Base-by-base conservation (phyloP, 1,284 basidiomycete genomes). In the Ganoderma lucidum region DNA sequence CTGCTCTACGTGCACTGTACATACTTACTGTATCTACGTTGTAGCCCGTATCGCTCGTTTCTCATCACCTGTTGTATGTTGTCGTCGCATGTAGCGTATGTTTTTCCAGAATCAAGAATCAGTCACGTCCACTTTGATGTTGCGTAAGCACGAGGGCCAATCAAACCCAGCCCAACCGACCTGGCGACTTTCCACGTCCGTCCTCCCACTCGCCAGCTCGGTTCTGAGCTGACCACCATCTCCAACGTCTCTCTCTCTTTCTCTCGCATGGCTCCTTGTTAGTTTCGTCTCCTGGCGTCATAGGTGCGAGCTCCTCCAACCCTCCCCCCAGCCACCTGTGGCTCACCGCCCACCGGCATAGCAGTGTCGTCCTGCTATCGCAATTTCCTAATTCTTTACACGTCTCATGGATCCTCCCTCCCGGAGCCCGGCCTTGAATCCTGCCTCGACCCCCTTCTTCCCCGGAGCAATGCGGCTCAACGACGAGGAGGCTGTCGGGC, bases 401-500 rank as follows among this genome's bases (percentile, higher is more conserved):
- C 69, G 62, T 72, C 71, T 68, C 70, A 80, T 80, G 77, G 81
- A 80, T 78, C 81, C 81, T 76, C 91, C 93, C 90, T 88, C 90
- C 69, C 89, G 87, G 85, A 91, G 89, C 77, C 89, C 87, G 76
- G 85, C 90, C 68, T 83, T 94, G 75, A 93, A 94, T 80, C 93
- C 93, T 74, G 86, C 92, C 72, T 94, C 93, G 68, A 89, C 89
- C 78, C 93, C 93, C 63, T 94, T 94, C 86, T 93, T 93, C 79
- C 93, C 93, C 71, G 90, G 90, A 66, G 85, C 83, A 77, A 79
- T 87, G 76, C 88, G 88, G 75, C 77, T 83, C 75, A 82, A 78
- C 74, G 89, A 90, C 70, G 87, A 89, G 65, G 87, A 88, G 64
- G 81, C 80, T 62, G 74, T 67, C 65, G 81, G 76, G 75, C 45